A percentile compares a stretch with the other conserved stretches of the same genome.
Evolutionary conservation across 2,329 filamentous ascomycete species (phyloP).

Genomic region (Cercospora sojina): DNA sequence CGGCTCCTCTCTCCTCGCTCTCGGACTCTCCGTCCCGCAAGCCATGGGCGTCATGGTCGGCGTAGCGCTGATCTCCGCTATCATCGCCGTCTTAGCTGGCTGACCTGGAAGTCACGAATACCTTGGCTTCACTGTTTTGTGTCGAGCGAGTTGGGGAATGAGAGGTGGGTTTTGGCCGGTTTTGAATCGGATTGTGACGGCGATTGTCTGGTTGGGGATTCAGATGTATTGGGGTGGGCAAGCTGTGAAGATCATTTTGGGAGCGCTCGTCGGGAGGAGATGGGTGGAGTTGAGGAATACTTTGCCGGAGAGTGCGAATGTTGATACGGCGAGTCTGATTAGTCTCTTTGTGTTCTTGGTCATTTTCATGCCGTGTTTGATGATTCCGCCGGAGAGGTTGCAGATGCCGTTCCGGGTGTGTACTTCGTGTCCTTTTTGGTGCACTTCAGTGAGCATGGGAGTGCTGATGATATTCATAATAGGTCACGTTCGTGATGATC

Average conservation of each 20-base stretch:
- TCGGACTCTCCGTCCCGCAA: constrained; percentile 18
- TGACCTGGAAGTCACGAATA: constrained; percentile 40
- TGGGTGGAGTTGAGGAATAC: constrained; percentile 20
- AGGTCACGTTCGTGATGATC: constrained; percentile 23
- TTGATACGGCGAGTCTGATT: constrained; percentile 24
- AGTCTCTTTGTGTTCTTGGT: constrained; percentile 18
- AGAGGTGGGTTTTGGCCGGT: constrained; percentile 30
- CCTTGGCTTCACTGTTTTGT: constrained; percentile 40
- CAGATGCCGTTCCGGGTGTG: constrained; percentile 17
- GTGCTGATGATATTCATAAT: neutral
- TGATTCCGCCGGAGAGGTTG: constrained; percentile 19
- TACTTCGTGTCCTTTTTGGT: too few species aligned
- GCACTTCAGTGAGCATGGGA: neutral
- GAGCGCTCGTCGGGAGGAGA: constrained; percentile 15
- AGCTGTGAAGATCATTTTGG: constrained; percentile 23
- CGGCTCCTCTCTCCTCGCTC: constrained; percentile 17
- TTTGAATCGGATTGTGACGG: constrained; percentile 28
- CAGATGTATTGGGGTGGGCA: constrained; percentile 28
- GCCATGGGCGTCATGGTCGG: constrained; percentile 39
- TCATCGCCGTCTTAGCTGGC: constrained; percentile 39
- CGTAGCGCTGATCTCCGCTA: constrained; percentile 36
- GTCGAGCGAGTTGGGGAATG: constrained; percentile 27
- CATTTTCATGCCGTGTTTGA: constrained; percentile 19
- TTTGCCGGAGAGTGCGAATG: constrained; percentile 19
- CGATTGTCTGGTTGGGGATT: constrained; percentile 30